phyloP scores from a whole-genome alignment of 345 rosid species.

The Leavenworthia alabamica region DNA sequence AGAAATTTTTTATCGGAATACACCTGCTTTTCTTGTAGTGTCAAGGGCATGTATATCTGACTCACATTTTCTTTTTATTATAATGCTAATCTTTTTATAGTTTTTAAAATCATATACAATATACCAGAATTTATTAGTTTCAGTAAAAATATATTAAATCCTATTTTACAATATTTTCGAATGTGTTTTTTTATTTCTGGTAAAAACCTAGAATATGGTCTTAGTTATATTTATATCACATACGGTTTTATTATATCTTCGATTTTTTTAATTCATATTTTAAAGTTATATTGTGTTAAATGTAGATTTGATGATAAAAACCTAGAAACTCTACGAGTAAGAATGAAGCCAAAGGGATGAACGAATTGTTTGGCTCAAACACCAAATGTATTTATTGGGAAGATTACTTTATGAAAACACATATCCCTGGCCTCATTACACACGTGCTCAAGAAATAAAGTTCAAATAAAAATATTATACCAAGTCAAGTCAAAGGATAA shows the following conservation, averaged over 20 bases:
- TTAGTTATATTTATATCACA: too few relatives aligned
- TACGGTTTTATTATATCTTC: background rate
- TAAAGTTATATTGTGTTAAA: background rate
- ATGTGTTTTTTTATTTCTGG: too few relatives aligned
- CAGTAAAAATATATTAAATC: too few relatives aligned
- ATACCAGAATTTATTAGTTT: too few relatives aligned
- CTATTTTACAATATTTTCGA: too few relatives aligned
- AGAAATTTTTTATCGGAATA: too few relatives aligned
- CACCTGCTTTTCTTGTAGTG: too few relatives aligned
- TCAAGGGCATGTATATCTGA: too few relatives aligned
- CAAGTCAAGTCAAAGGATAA: background rate
- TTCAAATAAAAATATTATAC: background rate
- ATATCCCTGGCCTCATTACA: slow-evolving; percentile 50
- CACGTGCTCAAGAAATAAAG: slow-evolving; percentile 36
- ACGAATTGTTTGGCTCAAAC: slow-evolving; percentile 38
- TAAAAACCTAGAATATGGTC: too few relatives aligned
- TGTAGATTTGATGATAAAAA: slow-evolving; percentile 58
- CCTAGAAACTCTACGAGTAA: slow-evolving; percentile 39
- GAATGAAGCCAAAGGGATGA: slow-evolving; percentile 14
- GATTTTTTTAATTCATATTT: background rate
- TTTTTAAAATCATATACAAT: too few relatives aligned
- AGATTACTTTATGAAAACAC: slow-evolving; percentile 43
- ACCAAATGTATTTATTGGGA: slow-evolving; percentile 55
- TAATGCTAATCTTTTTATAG: too few relatives aligned
- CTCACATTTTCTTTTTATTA: too few relatives aligned